Base-by-base conservation (phyloP, 805 yeast species). In the Yamadazyma insecticola region DNA sequence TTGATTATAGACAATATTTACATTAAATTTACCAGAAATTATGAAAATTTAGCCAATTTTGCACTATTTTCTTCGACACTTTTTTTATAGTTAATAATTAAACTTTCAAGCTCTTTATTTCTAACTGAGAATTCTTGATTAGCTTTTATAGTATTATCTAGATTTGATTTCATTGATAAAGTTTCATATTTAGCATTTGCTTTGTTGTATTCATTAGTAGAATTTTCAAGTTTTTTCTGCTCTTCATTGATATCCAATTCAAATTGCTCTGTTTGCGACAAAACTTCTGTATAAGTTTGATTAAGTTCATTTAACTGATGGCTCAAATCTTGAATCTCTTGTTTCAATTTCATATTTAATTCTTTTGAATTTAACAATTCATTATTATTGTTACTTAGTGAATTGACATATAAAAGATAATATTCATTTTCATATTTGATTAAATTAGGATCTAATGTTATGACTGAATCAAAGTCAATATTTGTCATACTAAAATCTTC, bases 291-390 rank as follows among this genome's bases (percentile, higher is more conserved):
- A 39, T 63, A 69, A 2, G 67, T 63, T 5, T 50, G 48, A 24
- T 49, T 49, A 21, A 66, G 42, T 29, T 46, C 50, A 15, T 50
- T 48, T 16, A 59, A 45, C 31, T 58, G 58, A 13, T 41, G 41
- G 10, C 48, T 48, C 20, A 61, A 37, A 13, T 53, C 60, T 9
- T 35, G 37, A 7, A 60, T 48, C 23, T 51, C 55, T 17, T 41
- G 30, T 9, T 37, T 32, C 28, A 66, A 53, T 24, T 59, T 64
- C 19, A 55, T 57, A 33, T 60, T 50, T n/a, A 53, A 47, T 33
- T 65, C 72, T 32, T 53, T 52, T 33, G 62, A 46, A 41, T 60
- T 63, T 13, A 53, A 36, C 16, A 64, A 47, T 40, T 65, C 72
- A 37, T 57, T 55, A 31, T 52, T 51, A 40, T 60, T 62, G 32